A percentile compares a stretch with the other conserved stretches of the same genome.
phyloP scores from a whole-genome alignment of 169 alveolate genomes.

The Plasmodium gallinaceum region DNA sequence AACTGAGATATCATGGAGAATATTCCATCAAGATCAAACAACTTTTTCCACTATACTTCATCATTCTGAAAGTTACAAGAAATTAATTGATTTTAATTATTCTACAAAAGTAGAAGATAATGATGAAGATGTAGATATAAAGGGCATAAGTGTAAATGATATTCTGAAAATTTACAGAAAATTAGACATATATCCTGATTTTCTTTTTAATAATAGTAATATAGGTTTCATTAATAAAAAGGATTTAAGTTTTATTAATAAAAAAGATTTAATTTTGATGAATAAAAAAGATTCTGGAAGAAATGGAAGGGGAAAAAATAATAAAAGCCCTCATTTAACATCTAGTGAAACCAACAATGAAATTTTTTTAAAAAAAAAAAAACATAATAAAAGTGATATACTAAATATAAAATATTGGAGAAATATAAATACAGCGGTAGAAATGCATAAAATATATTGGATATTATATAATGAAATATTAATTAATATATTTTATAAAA shows the following conservation, averaged over 20 bases:
- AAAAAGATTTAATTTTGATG: slow-evolving; percentile 25
- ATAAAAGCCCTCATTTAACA: background rate
- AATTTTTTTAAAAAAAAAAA: background rate
- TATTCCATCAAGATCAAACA: slow-evolving; percentile 45
- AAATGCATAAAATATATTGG: slow-evolving; percentile 56
- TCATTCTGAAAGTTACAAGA: slow-evolving; percentile 51
- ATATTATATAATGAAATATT: slow-evolving; percentile 61
- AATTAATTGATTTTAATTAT: slow-evolving; percentile 54
- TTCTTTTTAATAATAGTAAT: slow-evolving; percentile 14
- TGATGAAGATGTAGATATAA: slow-evolving; percentile 49
- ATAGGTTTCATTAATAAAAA: slow-evolving; percentile 39
- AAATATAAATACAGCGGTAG: slow-evolving; percentile 59
- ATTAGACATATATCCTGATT: slow-evolving; percentile 56
- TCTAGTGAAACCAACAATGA: background rate
- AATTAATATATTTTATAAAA: slow-evolving; percentile 40
- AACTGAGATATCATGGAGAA: slow-evolving; percentile 68
- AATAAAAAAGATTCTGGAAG: slow-evolving; percentile 33
- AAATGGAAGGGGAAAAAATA: slow-evolving; percentile 7
- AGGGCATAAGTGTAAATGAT: slow-evolving; percentile 57
- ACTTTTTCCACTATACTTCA: slow-evolving; percentile 52
- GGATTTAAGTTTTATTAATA: slow-evolving; percentile 16
- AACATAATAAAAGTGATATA: slow-evolving; percentile 14
- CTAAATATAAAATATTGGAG: slow-evolving; percentile 69
- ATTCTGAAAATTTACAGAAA: slow-evolving; percentile 26
- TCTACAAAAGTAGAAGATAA: slow-evolving; percentile 36